phyloP scores from a whole-genome alignment of 2,329 filamentous ascomycete species.

The Cladosporium sp. region DNA sequence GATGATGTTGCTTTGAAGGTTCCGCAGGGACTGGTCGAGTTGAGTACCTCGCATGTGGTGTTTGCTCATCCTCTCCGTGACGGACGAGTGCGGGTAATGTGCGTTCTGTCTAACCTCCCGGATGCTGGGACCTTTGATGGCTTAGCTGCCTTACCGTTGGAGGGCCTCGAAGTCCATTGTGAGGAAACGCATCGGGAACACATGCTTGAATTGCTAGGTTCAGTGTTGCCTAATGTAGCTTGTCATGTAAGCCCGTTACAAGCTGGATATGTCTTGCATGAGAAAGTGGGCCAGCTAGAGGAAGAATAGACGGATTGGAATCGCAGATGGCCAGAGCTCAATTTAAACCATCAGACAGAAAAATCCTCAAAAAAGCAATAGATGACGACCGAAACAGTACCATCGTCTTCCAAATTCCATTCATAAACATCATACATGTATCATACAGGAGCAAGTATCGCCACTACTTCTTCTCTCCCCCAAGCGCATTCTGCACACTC shows the following conservation, averaged over 20 bases:
- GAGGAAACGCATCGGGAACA: background rate
- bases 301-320: too few species aligned
- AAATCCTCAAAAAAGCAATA: too few species aligned
- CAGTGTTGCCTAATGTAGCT: background rate
- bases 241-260: background rate
- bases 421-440: background rate
- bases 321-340: too few species aligned
- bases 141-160: background rate
- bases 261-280: background rate
- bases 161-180: background rate
- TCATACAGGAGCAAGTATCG: too few species aligned
- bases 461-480: slow-evolving; percentile 23
- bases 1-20: background rate
- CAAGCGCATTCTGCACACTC: slow-evolving; percentile 32
- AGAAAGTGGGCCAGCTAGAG: background rate
- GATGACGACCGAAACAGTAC: too few species aligned
- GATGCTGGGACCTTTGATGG: background rate
- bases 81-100: background rate
- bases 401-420: too few species aligned
- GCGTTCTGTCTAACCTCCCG: background rate
- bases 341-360: too few species aligned
- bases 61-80: background rate
- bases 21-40: background rate
- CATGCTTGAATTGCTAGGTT: background rate
- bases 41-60: background rate